Evolutionary conservation across 495 filamentous ascomycete species (phyloP).

Genomic region (Alectoria sarmentosa): DNA sequence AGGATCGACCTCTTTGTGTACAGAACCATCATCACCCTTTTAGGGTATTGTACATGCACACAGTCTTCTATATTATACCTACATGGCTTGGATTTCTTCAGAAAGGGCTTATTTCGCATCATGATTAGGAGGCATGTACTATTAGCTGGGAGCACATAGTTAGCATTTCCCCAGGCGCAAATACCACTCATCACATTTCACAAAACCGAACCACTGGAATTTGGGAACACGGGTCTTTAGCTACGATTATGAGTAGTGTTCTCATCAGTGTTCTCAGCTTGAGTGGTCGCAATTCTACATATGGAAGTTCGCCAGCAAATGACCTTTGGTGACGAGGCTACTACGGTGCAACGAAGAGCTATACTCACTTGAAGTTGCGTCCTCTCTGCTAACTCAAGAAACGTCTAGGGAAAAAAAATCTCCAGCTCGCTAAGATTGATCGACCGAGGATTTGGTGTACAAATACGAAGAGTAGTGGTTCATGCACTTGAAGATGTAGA

Average conservation of each 20-base stretch:
- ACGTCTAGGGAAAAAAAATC: no score
- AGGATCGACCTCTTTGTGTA: not conserved
- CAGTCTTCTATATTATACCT: not conserved
- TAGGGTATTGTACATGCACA: not conserved
- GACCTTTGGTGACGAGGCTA: not conserved
- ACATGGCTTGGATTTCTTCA: not conserved
- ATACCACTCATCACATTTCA: not conserved
- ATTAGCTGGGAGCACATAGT: constrained; percentile 11
- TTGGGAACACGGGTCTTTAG: not conserved
- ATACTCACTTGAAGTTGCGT: not conserved
- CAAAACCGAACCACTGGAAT: not conserved
- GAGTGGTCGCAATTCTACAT: no score
- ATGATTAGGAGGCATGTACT: constrained; percentile 14
- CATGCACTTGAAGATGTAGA: no score
- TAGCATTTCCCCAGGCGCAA: not conserved
- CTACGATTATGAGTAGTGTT: no score
- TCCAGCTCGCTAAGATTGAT: not conserved
- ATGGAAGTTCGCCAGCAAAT: not conserved
- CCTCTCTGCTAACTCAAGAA: no score
- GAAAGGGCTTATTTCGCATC: constrained; percentile 2
- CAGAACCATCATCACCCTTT: not conserved
- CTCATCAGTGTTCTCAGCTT: no score
- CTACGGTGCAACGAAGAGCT: not conserved
- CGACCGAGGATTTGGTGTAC: no score
- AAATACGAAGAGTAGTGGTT: no score